Evolutionary conservation across 352 stramenopile species (phyloP).

Genomic region (Globisporangium middletonii): DNA sequence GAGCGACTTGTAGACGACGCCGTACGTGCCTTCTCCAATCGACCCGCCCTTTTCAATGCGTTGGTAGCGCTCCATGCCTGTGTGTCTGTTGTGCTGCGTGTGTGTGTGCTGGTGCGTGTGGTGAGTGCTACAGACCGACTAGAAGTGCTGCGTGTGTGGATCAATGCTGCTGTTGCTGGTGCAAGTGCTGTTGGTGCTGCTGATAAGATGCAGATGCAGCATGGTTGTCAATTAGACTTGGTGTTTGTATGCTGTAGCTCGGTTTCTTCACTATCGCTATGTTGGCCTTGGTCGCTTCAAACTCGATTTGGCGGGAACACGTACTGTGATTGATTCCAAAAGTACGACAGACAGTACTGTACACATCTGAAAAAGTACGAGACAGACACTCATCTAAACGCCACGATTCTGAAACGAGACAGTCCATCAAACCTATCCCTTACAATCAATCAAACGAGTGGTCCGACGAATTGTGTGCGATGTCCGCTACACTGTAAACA

Average conservation of each 20-base stretch:
- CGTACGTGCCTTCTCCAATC: conserved; percentile 95
- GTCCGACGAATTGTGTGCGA: background rate
- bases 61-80: conserved; percentile 87
- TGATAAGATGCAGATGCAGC: too few species aligned
- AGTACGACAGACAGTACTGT: background rate
- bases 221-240: too few species aligned
- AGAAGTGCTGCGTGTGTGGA: too few species aligned
- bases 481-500: background rate
- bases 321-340: background rate
- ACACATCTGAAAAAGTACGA: background rate
- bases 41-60: conserved; percentile 92
- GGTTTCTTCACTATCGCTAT: too few species aligned
- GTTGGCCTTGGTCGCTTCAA: too few species aligned
- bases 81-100: background rate
- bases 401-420: background rate
- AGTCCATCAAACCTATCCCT: background rate
- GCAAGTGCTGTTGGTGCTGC: too few species aligned
- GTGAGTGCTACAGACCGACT: background rate
- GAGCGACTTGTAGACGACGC: conserved; percentile 95
- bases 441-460: background rate
- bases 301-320: background rate
- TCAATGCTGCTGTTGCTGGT: too few species aligned
- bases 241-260: too few species aligned
- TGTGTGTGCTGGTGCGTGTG: background rate
- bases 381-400: background rate